A percentile compares a stretch with the other conserved stretches of the same genome.
Conservation (phyloP, 331 rosid genomes). For the Malus hybrid region DNA sequence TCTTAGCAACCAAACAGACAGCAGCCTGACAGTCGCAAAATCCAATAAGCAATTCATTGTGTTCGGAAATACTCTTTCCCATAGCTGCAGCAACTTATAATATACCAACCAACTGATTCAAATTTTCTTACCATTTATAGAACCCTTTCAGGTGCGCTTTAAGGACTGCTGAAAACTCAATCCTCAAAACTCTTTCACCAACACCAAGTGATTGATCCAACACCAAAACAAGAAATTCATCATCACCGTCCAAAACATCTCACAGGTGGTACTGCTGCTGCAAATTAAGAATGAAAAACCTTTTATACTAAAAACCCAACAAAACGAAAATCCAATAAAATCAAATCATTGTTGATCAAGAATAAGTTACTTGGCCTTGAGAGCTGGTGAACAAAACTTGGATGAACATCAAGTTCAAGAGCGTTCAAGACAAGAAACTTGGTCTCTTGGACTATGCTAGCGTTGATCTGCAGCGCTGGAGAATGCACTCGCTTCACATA, state of each 20-base stretch:
- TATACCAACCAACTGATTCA: background rate
- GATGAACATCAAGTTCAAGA: conserved; percentile 38
- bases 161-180: conserved; percentile 53
- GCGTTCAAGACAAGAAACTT: conserved; percentile 48
- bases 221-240: conserved; percentile 47
- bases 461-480: conserved; percentile 24
- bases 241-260: conserved; percentile 35
- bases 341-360: background rate
- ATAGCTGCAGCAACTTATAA: background rate
- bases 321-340: background rate
- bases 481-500: conserved; percentile 36
- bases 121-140: conserved; percentile 35
- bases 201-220: conserved; percentile 38
- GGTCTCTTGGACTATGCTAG: conserved; percentile 26
- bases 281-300: conserved; percentile 1
- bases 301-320: background rate
- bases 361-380: conserved; percentile 22
- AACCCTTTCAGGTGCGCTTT: conserved; percentile 46
- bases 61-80: background rate
- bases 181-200: conserved; percentile 46
- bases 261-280: conserved; percentile 27
- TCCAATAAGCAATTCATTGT: background rate
- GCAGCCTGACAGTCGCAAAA: background rate
- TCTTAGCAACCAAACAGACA: background rate
- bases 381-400: conserved; percentile 35